These are phyloP conservation scores for Diospyros kaki DNA, from an alignment of 148 eudicot species.

Conservation along the genomic window DNA sequence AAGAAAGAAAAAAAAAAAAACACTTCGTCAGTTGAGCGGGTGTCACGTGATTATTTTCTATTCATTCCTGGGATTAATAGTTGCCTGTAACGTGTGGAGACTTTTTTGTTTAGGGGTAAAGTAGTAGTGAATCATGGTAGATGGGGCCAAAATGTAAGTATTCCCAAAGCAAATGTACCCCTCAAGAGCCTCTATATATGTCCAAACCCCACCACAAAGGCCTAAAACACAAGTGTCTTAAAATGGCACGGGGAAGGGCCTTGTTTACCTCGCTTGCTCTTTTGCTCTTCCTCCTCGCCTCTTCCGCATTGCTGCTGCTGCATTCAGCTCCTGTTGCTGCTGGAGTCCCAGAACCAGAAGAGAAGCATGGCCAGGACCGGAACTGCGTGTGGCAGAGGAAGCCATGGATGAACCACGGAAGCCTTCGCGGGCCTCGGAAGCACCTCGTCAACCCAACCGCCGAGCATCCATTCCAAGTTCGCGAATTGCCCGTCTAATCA, in stretches of 20 bases:
- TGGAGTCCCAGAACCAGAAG: neutral
- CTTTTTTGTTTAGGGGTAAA: no score
- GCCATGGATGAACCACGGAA: slow-evolving; percentile 28
- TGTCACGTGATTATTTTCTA: no score
- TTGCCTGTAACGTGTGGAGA: no score
- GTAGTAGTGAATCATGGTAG: no score
- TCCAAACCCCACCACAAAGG: no score
- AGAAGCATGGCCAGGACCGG: neutral
- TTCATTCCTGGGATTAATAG: no score
- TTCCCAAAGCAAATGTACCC: neutral
- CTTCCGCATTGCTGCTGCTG: neutral
- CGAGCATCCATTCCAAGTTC: slow-evolving; percentile 15
- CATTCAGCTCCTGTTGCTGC: neutral
- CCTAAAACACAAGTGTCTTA: neutral
- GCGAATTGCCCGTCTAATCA: slow-evolving; percentile 11
- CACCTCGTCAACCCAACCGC: slow-evolving; percentile 19
- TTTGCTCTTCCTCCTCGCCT: neutral
- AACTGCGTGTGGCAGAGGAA: slow-evolving; percentile 14
- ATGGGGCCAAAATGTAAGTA: no score
- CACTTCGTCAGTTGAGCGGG: no score
- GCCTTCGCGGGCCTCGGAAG: slow-evolving; percentile 23
- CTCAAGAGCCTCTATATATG: neutral
- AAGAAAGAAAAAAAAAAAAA: no score
- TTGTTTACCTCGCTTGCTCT: neutral
- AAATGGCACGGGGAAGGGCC: slow-evolving; percentile 5